Evolutionary conservation across 441 rosid genomes (phyloP), one percentile per base, ranked within the genome.

Genomic region (Mallotus japonicus): DNA sequence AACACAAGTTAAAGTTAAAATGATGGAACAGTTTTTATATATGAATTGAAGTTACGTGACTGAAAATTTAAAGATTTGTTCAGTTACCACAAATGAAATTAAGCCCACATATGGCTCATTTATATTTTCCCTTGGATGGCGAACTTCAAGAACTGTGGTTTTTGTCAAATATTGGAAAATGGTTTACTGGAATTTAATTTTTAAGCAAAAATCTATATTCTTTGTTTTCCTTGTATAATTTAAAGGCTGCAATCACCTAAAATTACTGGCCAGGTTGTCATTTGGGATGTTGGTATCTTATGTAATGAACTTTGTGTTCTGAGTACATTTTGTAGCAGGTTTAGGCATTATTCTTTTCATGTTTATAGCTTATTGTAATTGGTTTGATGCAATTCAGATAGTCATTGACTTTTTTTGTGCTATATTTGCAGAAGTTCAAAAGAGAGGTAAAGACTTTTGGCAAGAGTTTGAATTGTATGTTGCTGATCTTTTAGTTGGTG

Each of bases 391-490:
- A 34, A 42, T 70, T 65, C 78, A 75, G 73, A 75, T 94, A 79
- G 92, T 89, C 28, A 94, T 94, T 40, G 99, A 94, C 79, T 89
- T 97, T 66, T 88, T 94, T 71, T 94, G 99, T 76, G 92, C 99
- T 75, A 94, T 96, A 0, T 89, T 91, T 73, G 98, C 97, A 17
- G 97, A 94, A 84, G 82, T 87, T 55, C 90, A 90, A 75, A 94
- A 90, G 83, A 92, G 97, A 80, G 99, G 97, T 58, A 83, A 94
- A 65, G 87, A 94, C 74, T 94, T 94, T 78, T 95, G 99, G 99
- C 76, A 91, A 3, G 99, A 95, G 85, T 92, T 95, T 83, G 97
- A 95, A 84, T 73, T 95, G 84, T 95, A 90, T 78, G 86, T 84
- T 7, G 98, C 99, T 49, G 98, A 92, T 84, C 91, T 92, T 79